Conservation (phyloP, 2,329 filamentous ascomycete species). For the Hypoxylon sp. region DNA sequence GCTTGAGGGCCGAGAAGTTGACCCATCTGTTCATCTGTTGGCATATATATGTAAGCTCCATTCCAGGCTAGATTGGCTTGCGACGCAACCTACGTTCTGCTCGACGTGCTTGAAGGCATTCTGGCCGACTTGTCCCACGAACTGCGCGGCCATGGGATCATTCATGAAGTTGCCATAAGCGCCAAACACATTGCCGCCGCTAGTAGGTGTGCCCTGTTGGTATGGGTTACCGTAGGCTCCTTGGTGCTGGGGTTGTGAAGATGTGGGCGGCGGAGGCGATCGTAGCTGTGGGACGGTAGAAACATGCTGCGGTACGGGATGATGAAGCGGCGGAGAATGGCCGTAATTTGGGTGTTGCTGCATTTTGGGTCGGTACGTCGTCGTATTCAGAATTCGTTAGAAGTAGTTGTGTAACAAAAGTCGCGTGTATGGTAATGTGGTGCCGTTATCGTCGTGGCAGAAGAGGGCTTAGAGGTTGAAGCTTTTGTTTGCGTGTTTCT, state of each 20-base stretch:
- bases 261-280: slow-evolving; percentile 85
- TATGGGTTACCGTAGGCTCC: slow-evolving; percentile 79
- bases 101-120: slow-evolving; percentile 93
- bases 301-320: slow-evolving; percentile 97
- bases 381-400: not conserved
- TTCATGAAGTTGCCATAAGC: slow-evolving; percentile 94
- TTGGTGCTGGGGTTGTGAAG: slow-evolving; percentile 75
- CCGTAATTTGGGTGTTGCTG: slow-evolving; percentile 82
- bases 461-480: not conserved
- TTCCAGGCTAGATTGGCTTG: not conserved
- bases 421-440: not conserved
- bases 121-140: slow-evolving; percentile 94
- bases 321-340: slow-evolving; percentile 93
- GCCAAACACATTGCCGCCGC: slow-evolving; percentile 69
- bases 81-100: slow-evolving; percentile 77
- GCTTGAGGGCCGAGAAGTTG: slow-evolving; percentile 92
- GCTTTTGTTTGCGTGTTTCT: slow-evolving; percentile 20
- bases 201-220: slow-evolving; percentile 67
- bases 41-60: slow-evolving; percentile 14
- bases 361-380: slow-evolving; percentile 67
- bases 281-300: slow-evolving; percentile 97
- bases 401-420: not conserved
- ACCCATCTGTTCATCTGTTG: slow-evolving; percentile 76
- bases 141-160: slow-evolving; percentile 87
- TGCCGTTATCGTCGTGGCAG: slow-evolving; percentile 4